A percentile compares a stretch with the other conserved stretches of the same genome.
These are phyloP conservation scores for Forsythia suspensa DNA, from an alignment of 257 asterid species.

Conservation along the genomic window DNA sequence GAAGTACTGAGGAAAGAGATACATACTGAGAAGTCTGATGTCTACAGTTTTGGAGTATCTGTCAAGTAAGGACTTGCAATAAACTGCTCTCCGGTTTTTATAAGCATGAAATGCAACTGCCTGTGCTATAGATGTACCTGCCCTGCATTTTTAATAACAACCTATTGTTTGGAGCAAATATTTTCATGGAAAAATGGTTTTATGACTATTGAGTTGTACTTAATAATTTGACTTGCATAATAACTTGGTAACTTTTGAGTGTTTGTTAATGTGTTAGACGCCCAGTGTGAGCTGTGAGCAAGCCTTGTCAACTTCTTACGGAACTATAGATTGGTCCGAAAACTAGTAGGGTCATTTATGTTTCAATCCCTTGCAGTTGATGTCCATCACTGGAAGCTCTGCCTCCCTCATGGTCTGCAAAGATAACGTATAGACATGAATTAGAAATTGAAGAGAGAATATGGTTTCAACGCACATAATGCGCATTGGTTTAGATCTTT, in stretches of 20 bases:
- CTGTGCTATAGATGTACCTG: background rate
- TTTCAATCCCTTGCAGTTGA: background rate
- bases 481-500: background rate
- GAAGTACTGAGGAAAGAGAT: slow-evolving; percentile 83
- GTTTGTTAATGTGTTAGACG: background rate
- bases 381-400: background rate
- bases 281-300: background rate
- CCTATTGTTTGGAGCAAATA: slow-evolving; percentile 5
- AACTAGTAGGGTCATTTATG: background rate
- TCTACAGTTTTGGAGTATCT: slow-evolving; percentile 87
- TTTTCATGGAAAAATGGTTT: background rate
- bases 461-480: background rate
- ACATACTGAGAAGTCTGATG: slow-evolving; percentile 94
- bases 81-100: slow-evolving; percentile 15
- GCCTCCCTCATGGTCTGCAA: background rate
- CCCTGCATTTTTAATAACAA: background rate
- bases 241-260: background rate
- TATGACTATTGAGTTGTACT: slow-evolving; percentile 3
- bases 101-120: background rate
- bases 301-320: background rate
- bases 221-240: background rate
- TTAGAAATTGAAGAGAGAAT: background rate
- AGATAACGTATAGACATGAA: background rate
- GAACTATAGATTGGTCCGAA: background rate
- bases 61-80: slow-evolving; percentile 61